Conservation (phyloP, 441 rosid species). For the Gossypium trilobum region DNA sequence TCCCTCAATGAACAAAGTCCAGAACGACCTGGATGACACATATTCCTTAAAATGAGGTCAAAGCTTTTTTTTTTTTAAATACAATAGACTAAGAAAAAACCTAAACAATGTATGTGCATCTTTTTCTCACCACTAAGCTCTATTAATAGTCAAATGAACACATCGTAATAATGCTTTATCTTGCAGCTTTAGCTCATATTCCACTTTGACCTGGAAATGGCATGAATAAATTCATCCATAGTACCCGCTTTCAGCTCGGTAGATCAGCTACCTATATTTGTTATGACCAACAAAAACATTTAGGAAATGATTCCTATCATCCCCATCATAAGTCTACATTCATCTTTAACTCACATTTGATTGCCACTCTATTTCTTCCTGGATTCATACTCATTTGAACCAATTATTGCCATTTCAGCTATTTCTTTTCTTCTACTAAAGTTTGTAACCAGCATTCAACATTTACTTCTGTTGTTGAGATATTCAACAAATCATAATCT, state of each 20-base stretch:
- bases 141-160: neutral
- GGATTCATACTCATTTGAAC: neutral
- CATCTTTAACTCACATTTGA: neutral
- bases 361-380: neutral
- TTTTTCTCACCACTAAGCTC: neutral
- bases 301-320: neutral
- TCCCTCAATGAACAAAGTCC: neutral
- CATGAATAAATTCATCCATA: neutral
- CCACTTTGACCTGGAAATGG: neutral
- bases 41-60: neutral
- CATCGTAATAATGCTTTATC: neutral
- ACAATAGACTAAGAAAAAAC: neutral
- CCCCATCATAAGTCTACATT: neutral
- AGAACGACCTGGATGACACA: neutral
- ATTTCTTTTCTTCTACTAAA: neutral
- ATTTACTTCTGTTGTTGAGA: conserved; percentile 1
- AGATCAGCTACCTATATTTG: neutral
- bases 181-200: neutral
- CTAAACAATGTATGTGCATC: neutral
- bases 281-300: neutral
- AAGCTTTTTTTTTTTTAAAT: neutral
- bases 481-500: neutral
- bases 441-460: neutral
- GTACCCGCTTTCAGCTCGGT: neutral
- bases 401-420: neutral